Evolutionary conservation across 2,329 filamentous ascomycete genomes (phyloP), one percentile per base, ranked within the genome.

Genomic region (Pseudocercospora musae): DNA sequence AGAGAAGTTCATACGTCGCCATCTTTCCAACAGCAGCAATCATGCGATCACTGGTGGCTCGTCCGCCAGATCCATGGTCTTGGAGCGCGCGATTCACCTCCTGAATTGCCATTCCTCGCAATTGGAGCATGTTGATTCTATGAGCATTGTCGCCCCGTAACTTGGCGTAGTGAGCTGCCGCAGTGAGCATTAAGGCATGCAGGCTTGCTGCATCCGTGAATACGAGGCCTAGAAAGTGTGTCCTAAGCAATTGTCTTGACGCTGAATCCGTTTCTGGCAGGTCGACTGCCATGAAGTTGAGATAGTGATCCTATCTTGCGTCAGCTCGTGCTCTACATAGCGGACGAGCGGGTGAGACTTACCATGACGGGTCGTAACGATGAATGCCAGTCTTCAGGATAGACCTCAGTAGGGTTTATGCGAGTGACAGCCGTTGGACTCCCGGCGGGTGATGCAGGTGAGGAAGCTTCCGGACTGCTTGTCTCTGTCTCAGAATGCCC

Each of bases 1-100:
- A 82, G 63, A 82, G 78, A n/a, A 80, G 80, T 67, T 84, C 82
- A 68, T 81, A 84, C 63, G 78, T 79, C 9, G 81, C 81, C 80
- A 84, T 81, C 64, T 81, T 80, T 33, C 79, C 79, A 3, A 82
- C 79, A 2, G 81, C 80, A 8, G 78, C 79, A 56, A 83, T 76
- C 31, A 82, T 63, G 13, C 76, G 76, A 66, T 83, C 80, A 62
- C 71, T 77, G 6, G 76, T 69, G 4, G 67, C 66, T 27, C 71
- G 65, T 2, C 65, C 63, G 20, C 62, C 59, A 2, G 58, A 44
- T 20, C 60, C 44, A 25, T 72, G 68, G 44, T 74, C 68, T n/a
- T 67, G 66, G 29, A 82, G 71, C 9, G 74, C 73, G 4, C 71
- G 63, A 62, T 81, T 81, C 70, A 83, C 79, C 33, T 77, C 73